These are phyloP conservation scores for Solanum pimpinellifolium DNA, from an alignment of 257 asterid genomes.

Conservation along the genomic window DNA sequence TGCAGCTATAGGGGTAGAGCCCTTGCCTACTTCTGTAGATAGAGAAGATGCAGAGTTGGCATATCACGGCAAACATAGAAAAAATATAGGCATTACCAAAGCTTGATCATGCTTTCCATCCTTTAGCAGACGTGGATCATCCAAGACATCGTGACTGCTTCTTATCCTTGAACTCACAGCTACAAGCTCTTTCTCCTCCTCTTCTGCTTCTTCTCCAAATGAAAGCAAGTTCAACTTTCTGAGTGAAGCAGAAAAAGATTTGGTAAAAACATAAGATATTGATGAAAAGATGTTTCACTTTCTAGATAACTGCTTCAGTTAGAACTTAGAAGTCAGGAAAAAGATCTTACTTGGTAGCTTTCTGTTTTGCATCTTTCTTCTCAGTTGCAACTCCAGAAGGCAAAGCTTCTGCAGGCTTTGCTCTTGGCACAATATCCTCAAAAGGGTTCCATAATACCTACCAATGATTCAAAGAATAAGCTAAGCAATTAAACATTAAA, in stretches of 20 bases:
- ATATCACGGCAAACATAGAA: background rate
- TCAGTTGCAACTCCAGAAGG: constrained; percentile 28
- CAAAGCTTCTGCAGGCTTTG: constrained; percentile 26
- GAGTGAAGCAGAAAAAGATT: constrained; percentile 5
- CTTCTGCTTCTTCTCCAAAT: constrained; percentile 99
- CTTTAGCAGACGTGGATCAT: constrained; percentile 91
- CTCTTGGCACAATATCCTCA: constrained; percentile 85
- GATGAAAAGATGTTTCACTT: background rate
- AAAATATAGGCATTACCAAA: constrained; percentile 24
- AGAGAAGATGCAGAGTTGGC: background rate
- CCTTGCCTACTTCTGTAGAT: background rate
- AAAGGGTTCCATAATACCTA: constrained; percentile 96
- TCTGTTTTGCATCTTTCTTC: constrained; percentile 43
- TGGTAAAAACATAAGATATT: background rate
- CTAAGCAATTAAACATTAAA: constrained; percentile 2
- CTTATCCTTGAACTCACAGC: constrained; percentile 54
- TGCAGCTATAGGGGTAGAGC: background rate
- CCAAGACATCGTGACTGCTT: constrained; percentile 94
- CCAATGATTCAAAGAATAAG: constrained; percentile 3
- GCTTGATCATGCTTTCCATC: constrained; percentile 36
- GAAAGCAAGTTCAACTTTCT: constrained; percentile 93
- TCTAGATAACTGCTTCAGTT: background rate
- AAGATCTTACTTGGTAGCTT: constrained; percentile 58
- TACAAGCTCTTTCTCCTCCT: constrained; percentile 79
- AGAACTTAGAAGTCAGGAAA: background rate